Percentiles rank a stretch among this genome's conserved stretches.
These are phyloP conservation scores for Phytophthora colocasiae DNA, from an alignment of 352 stramenopile genomes.

Conservation along the genomic window DNA sequence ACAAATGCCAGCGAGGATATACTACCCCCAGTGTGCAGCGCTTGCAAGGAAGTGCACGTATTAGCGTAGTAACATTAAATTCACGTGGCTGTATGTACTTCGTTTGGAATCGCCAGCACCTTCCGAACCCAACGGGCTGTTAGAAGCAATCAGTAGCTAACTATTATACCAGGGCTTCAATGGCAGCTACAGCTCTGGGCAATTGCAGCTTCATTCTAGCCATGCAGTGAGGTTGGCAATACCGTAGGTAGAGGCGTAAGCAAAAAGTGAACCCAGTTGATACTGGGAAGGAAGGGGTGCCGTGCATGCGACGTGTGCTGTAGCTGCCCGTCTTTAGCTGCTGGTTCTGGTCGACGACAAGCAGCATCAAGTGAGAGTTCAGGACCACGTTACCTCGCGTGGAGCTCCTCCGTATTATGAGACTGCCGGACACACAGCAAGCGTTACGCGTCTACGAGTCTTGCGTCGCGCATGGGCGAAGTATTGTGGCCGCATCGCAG, in stretches of 20 bases:
- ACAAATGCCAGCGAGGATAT: background rate
- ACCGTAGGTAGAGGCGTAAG: too few species aligned
- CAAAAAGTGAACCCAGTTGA: constrained; percentile 5
- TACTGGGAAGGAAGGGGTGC: background rate
- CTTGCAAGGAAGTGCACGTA: background rate
- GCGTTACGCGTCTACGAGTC: constrained; percentile 15
- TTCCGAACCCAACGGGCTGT: constrained; percentile 13
- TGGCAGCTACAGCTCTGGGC: background rate
- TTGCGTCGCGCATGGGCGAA: background rate
- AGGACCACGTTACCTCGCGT: constrained; percentile 22
- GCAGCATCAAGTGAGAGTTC: background rate
- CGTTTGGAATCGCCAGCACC: constrained; percentile 13
- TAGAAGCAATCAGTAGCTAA: constrained; percentile 2
- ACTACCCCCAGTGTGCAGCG: background rate
- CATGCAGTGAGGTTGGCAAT: background rate
- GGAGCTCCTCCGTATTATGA: background rate
- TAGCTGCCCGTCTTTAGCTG: constrained; percentile 7
- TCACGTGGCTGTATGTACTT: constrained; percentile 2
- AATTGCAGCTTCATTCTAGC: background rate
- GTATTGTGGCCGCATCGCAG: constrained; percentile 11
- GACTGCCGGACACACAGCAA: constrained; percentile 5
- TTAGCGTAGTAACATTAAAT: constrained; percentile 17
- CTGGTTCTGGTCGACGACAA: constrained; percentile 24
- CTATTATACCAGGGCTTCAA: background rate
- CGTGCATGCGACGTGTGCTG: constrained; percentile 19